Evolutionary conservation across 2,329 filamentous ascomycete genomes (phyloP), one percentile per base, ranked within the genome.

Genomic region (Penicillium sp.): DNA sequence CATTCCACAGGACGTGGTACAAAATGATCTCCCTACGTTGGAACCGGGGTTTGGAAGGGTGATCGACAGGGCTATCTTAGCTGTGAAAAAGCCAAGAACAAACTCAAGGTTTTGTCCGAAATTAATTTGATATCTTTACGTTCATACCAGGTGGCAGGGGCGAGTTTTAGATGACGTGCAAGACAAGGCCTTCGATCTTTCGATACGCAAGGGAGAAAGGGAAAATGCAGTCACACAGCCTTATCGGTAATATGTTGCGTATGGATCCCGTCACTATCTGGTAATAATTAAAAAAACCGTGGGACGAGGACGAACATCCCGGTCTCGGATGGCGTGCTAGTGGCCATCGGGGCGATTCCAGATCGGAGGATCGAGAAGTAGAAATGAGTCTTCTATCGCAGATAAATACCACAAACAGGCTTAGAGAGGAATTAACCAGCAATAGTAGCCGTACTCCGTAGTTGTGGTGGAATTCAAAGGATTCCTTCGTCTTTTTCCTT

Each of bases 281-380:
- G 43, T 25, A 10, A 41, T 30, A 35, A 38, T 10, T n/a, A n/a
- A 31, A 29, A 39, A 49, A 56, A 58, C 56, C 55, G 48, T 59
- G 56, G 57, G 56, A 57, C 55, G 25, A 39, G 12, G 47, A 55
- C 57, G 51, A 42, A 46, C 56, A 58, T 58, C 56, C 57, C 55
- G 46, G 51, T 54, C 49, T 52, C 55, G 55, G 57, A 50, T 50
- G 53, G 53, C 54, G 54, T 55, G 54, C 41, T 58, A 58, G 55
- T 35, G 54, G 45, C 50, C 31, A 50, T 37, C 56, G 56, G 18
- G 34, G 5, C 34, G 37, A 22, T 22, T 3, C 28, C 19, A 42
- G 49, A 58, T 54, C 50, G 54, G 49, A 31, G 29, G 39, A 41
- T 51, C 39, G 28, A 19, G 33, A 22, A 41, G 37, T 42, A 34